Percentiles rank a stretch among this genome's conserved stretches.
Evolutionary conservation across 495 filamentous ascomycete species (phyloP).

Genomic region (Schizothecium vesticola): DNA sequence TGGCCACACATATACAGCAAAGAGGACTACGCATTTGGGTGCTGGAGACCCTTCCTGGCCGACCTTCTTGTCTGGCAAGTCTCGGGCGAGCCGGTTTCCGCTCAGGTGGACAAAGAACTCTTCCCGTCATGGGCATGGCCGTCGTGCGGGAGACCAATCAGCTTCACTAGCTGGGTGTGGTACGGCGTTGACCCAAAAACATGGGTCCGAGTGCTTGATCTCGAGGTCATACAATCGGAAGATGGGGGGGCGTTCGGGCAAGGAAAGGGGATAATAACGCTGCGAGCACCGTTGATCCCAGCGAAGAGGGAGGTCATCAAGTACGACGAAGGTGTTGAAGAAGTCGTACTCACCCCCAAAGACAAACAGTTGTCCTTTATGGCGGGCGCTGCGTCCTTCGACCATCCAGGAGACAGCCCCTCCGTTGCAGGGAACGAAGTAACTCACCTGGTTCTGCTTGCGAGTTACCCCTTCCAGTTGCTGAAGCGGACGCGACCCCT

Average conservation of each 20-base stretch:
- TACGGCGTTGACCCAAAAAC: conserved; percentile 2
- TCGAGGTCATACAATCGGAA: not conserved
- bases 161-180: conserved; percentile 6
- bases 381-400: not conserved
- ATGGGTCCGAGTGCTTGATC: conserved; percentile 4
- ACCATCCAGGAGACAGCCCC: not conserved
- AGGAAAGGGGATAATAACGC: conserved; percentile 1
- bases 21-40: too few species aligned
- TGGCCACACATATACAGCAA: too few species aligned
- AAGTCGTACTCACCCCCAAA: not conserved
- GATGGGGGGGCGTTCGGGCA: not conserved
- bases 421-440: not conserved
- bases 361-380: not conserved
- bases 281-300: conserved; percentile 3
- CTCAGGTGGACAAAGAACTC: not conserved
- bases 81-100: conserved; percentile 1
- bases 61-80: conserved; percentile 2
- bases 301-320: not conserved
- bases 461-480: not conserved
- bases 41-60: too few species aligned
- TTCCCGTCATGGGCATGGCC: conserved; percentile 7
- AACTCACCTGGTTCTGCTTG: not conserved
- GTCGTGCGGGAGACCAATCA: conserved; percentile 3
- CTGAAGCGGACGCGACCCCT: not conserved
- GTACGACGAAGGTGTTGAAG: conserved; percentile 1